phyloP scores from a whole-genome alignment of 768 basidiomycete species.

The Rhodotorula babjevae region DNA sequence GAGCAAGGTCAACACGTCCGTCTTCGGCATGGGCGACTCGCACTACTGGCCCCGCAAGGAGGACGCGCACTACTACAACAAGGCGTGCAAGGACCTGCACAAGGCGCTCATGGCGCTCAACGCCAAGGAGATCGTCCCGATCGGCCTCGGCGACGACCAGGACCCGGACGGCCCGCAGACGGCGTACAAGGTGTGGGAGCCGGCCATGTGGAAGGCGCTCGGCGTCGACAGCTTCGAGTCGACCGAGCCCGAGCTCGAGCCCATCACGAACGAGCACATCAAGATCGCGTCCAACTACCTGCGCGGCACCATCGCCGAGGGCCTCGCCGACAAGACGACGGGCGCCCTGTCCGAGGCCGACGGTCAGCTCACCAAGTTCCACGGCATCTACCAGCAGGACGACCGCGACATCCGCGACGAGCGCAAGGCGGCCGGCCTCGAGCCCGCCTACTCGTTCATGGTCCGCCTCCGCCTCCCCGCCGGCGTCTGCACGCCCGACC shows the following conservation, averaged over 20 bases:
- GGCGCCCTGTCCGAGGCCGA: conserved; percentile 88
- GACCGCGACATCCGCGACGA: conserved; percentile 98
- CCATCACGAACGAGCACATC: conserved; percentile 98
- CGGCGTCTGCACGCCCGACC: conserved; percentile 82
- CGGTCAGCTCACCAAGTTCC: conserved; percentile 95
- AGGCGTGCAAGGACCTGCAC: conserved; percentile 85
- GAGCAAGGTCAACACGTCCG: conserved; percentile 62
- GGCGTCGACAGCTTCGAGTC: conserved; percentile 87
- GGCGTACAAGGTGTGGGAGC: conserved; percentile 95
- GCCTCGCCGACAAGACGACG: conserved; percentile 75
- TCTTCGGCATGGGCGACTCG: conserved; percentile 95
- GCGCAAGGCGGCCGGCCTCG: conserved; percentile 81
- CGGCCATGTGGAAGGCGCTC: conserved; percentile 83
- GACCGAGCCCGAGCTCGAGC: conserved; percentile 85
- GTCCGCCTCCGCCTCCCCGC: conserved; percentile 94
- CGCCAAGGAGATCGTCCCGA: conserved; percentile 62
- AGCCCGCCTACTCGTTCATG: conserved; percentile 97
- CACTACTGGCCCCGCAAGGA: conserved; percentile 98
- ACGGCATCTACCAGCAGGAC: conserved; percentile 93
- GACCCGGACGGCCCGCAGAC: conserved; percentile 94
- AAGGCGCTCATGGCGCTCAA: conserved; percentile 71
- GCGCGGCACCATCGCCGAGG: conserved; percentile 90
- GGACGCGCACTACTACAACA: conserved; percentile 98
- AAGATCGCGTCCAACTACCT: conserved; percentile 91
- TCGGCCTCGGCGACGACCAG: conserved; percentile 93